Evolutionary conservation across 2,329 filamentous ascomycete genomes (phyloP), one percentile per base, ranked within the genome.

Genomic region (Venturia nashicola): DNA sequence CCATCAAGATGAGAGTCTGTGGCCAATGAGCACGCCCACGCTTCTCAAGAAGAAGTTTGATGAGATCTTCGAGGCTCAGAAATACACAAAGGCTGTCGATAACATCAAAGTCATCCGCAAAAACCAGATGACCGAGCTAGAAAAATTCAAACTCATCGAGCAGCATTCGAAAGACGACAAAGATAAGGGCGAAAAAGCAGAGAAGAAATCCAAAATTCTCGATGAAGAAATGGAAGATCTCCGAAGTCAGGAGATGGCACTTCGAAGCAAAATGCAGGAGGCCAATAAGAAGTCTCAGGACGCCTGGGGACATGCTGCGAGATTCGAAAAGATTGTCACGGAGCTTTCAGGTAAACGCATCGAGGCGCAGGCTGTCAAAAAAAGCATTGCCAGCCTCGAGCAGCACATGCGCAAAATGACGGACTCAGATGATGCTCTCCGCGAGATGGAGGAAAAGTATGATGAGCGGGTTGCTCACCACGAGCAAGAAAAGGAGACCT

Each of bases 61-160:
- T 72, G 91, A 96, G 72, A 99, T 99, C 12, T 99, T 99, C 69
- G 94, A 97, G 76, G 94, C 94, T 1, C 81, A 90, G 76, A 97
- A 96, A 73, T 99, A 97, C 75, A 96, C 92, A 42, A 97, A 96
- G 71, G 94, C 92, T 20, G 96, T 99, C 66, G 92, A 97, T 57
- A 96, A 96, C 73, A 89, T 99, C 72, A 97, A 96, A 72, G 74
- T 86, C 11, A 80, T 97, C 61, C 83, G 88, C 46, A 99, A 97
- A 76, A 88, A 86, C 68, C 87, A 96, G 68, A 88, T 86, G 43
- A 86, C 89, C 67, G 83, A 93, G 66, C 81, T 97, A 11, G 83
- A 79, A 18, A 84, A 87, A 66, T 82, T 88, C 65, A 90, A 90
- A 70, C 84, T 88, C 54, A 83, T 88, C 65, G 90, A 96, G 72